Base-by-base conservation (phyloP, 2,329 filamentous ascomycete genomes). In the Fusarium fracticaudum region DNA sequence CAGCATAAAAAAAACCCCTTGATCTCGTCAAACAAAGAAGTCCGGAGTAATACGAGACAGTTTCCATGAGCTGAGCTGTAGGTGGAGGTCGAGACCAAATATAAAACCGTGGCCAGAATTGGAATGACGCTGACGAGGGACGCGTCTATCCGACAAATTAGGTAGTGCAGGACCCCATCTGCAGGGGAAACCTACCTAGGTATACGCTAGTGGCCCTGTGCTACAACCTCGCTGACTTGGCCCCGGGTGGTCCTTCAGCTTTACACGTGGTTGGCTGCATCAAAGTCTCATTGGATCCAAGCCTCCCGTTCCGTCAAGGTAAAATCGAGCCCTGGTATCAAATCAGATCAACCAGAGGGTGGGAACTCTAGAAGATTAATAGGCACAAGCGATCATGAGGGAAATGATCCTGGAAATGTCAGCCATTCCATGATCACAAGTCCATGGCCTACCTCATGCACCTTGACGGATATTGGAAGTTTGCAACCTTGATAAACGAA, bases 51-150 rank as follows among this genome's bases (percentile, higher is more conserved):
- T 37, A 43, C 73, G 31, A 66, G 68, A 60, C 35, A 24, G 31
- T 41, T 54, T 70, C 41, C 53, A 45, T 45, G 37, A 54, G 64
- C 40, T 47, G 33, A 54, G 64, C 66, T 72, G 64, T 41, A 40
- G 61, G 50, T 37, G 50, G 51, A 64, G 38, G 58, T 60, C 35
- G 40, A 41, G 35, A 41, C 51, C 50, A 64, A 60, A 75, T 61
- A 54, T 64, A 74, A 73, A 76, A 75, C 73, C 70, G 73, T 75
- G 73, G 73, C 73, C 73, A 75, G 63, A 72, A 60, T 73, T 57
- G 60, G 63, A 50, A 64, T 71, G 69, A 73, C 43, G 61, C 72
- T 63, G 59, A 68, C 55, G 67, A 69, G 65, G 60, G 70, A 71
- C 62, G 67, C 62, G 71, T 60, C 69, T 66, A 44, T 40, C 48